A percentile compares a stretch with the other conserved stretches of the same genome.
These are phyloP conservation scores for Paramecium primaurelia DNA, from an alignment of 73 alveolate genomes.

Conservation along the genomic window DNA sequence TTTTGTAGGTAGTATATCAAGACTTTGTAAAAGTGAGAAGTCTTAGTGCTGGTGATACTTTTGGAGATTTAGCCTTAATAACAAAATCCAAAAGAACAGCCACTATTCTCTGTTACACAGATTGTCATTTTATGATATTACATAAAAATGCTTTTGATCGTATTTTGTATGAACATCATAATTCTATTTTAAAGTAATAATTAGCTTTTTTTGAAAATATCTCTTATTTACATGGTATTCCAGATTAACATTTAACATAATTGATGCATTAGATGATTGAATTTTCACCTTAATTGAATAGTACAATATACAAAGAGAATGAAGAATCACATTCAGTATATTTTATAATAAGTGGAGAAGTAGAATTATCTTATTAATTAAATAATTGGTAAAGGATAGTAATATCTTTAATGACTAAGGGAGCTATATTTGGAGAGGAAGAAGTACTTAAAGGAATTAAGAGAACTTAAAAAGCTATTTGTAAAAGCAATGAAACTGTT, in stretches of 20 bases:
- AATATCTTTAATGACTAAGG: background rate
- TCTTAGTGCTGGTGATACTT: constrained; percentile 14
- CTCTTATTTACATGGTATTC: background rate
- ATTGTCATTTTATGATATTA: constrained; percentile 75
- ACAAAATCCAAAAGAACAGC: constrained; percentile 23
- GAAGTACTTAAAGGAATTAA: background rate
- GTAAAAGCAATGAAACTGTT: background rate
- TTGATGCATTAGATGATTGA: background rate
- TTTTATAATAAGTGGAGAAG: background rate
- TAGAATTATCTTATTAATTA: background rate
- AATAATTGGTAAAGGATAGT: background rate
- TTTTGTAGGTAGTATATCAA: background rate
- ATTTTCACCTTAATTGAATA: background rate
- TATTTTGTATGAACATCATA: constrained; percentile 48
- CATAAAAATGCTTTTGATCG: constrained; percentile 71
- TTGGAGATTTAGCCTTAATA: constrained; percentile 38
- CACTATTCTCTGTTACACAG: background rate
- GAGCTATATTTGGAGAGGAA: background rate
- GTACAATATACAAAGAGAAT: background rate
- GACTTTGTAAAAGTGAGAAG: background rate
- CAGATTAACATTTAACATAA: background rate
- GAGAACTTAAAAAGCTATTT: background rate
- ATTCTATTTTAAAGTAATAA: background rate
- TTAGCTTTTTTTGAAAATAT: background rate
- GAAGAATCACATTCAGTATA: background rate